phyloP scores from a whole-genome alignment of 441 rosid species.

The Viola pubescens region DNA sequence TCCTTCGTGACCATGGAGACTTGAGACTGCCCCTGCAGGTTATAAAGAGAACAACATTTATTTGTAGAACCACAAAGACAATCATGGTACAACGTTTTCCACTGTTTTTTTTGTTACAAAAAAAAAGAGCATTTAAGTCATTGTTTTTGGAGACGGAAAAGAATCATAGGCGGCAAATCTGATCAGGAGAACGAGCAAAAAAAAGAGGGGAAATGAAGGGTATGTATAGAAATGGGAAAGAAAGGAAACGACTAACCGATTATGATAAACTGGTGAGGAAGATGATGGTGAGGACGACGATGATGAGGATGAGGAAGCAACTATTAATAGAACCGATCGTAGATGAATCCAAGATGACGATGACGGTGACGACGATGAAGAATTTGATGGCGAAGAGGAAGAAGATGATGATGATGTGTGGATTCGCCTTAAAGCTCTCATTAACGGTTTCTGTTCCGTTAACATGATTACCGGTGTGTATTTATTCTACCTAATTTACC shows the following conservation, averaged over 20 bases:
- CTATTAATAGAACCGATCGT: slow-evolving; percentile 48
- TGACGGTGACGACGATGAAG: slow-evolving; percentile 17
- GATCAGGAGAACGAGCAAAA: too few relatives aligned
- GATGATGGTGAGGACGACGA: slow-evolving; percentile 28
- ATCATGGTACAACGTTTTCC: too few relatives aligned
- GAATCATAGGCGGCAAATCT: too few relatives aligned
- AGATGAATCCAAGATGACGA: slow-evolving; percentile 48
- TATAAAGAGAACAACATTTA: slow-evolving; percentile 1
- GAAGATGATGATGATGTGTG: slow-evolving; percentile 33
- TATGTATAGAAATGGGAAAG: neutral
- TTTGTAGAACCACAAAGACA: neutral
- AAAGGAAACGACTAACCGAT: slow-evolving; percentile 34
- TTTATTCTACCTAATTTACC: neutral
- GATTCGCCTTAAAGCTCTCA: slow-evolving; percentile 48
- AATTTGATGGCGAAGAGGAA: slow-evolving; percentile 25
- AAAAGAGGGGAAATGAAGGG: too few relatives aligned
- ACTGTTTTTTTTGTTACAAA: too few relatives aligned
- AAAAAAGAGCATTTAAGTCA: too few relatives aligned
- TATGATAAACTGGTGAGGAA: slow-evolving; percentile 34
- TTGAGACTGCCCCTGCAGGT: slow-evolving; percentile 54
- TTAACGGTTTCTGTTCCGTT: slow-evolving; percentile 37
- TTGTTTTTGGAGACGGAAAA: too few relatives aligned
- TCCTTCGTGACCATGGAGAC: slow-evolving; percentile 85
- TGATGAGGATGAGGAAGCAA: slow-evolving; percentile 30
- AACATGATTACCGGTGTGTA: slow-evolving; percentile 23